A percentile compares a stretch with the other conserved stretches of the same genome.
These are phyloP conservation scores for Ophiostoma triangulosporum DNA, from an alignment of 2,329 filamentous ascomycete species.

Conservation along the genomic window DNA sequence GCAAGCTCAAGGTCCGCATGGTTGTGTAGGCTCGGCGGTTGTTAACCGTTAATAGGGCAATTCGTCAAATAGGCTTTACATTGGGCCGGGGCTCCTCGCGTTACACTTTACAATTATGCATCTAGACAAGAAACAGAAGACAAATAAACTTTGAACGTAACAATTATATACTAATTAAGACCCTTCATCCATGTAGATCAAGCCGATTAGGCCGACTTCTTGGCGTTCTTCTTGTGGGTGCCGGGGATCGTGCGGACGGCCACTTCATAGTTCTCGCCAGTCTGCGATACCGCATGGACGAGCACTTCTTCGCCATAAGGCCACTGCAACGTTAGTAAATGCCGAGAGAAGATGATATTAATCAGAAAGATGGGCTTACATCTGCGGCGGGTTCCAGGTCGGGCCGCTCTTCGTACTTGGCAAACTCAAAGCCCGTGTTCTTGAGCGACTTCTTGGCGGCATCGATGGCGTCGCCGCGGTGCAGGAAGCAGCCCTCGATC, in stretches of 20 bases:
- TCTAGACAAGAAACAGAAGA: too few species aligned
- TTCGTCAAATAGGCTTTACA: too few species aligned
- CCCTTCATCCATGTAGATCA: too few species aligned
- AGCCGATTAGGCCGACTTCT: slow-evolving; percentile 6
- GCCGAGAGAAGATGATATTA: too few species aligned
- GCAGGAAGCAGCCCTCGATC: slow-evolving; percentile 26
- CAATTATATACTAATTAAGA: too few species aligned
- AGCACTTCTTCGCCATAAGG: slow-evolving; percentile 31
- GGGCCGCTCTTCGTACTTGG: slow-evolving; percentile 23
- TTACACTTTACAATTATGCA: too few species aligned
- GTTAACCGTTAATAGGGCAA: too few species aligned
- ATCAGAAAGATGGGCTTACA: neutral
- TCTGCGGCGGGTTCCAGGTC: slow-evolving; percentile 7
- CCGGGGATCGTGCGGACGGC: slow-evolving; percentile 22
- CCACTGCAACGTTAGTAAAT: slow-evolving; percentile 19
- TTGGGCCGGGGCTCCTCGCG: too few species aligned
- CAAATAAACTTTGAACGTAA: too few species aligned
- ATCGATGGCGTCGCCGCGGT: slow-evolving; percentile 18
- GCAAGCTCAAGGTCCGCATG: slow-evolving; percentile 15
- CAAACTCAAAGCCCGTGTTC: slow-evolving; percentile 16
- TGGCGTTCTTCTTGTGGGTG: slow-evolving; percentile 16
- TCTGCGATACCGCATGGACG: slow-evolving; percentile 28
- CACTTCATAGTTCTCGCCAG: slow-evolving; percentile 28
- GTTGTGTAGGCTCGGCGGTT: slow-evolving; percentile 8
- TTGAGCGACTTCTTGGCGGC: slow-evolving; percentile 24